A percentile compares a stretch with the other conserved stretches of the same genome.
Evolutionary conservation across 805 yeast genomes (phyloP).

Genomic region (Phaffomyces thermotolerans): DNA sequence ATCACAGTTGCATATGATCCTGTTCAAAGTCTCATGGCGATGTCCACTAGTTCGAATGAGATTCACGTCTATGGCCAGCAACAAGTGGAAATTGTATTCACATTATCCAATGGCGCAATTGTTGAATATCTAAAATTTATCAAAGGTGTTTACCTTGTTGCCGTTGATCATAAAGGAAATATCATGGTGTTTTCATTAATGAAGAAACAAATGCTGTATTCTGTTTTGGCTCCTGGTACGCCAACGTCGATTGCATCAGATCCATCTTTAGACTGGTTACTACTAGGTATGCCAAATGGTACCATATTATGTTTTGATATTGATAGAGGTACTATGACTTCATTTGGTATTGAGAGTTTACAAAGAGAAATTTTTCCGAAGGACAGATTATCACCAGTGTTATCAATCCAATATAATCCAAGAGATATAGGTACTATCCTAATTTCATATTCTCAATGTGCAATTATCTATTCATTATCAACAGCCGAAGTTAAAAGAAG

Average conservation of each 20-base stretch:
- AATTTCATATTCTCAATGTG: slow-evolving; percentile 63
- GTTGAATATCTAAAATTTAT: slow-evolving; percentile 57
- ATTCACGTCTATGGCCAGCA: slow-evolving; percentile 80
- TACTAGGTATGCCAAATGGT: slow-evolving; percentile 77
- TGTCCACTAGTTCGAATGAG: slow-evolving; percentile 64
- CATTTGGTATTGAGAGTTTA: slow-evolving; percentile 59
- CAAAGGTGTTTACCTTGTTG: slow-evolving; percentile 76
- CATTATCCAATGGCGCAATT: slow-evolving; percentile 40
- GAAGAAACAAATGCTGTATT: slow-evolving; percentile 51
- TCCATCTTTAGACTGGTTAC: slow-evolving; percentile 83
- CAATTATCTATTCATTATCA: slow-evolving; percentile 61
- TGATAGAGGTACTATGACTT: slow-evolving; percentile 65
- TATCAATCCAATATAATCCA: slow-evolving; percentile 74
- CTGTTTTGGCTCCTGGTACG: slow-evolving; percentile 54
- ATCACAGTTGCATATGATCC: slow-evolving; percentile 76
- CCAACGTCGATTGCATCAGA: slow-evolving; percentile 71
- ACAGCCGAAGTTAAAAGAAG: slow-evolving; percentile 49
- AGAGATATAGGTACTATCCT: slow-evolving; percentile 77
- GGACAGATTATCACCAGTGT: slow-evolving; percentile 55
- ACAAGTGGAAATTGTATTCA: slow-evolving; percentile 64
- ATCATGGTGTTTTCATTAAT: slow-evolving; percentile 66
- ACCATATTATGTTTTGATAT: slow-evolving; percentile 66
- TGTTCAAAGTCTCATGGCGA: slow-evolving; percentile 76
- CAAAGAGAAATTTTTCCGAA: slow-evolving; percentile 56
- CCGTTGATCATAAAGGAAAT: slow-evolving; percentile 52